phyloP scores from a whole-genome alignment of 2,329 filamentous ascomycete genomes.

The Ophiostoma sp. region DNA sequence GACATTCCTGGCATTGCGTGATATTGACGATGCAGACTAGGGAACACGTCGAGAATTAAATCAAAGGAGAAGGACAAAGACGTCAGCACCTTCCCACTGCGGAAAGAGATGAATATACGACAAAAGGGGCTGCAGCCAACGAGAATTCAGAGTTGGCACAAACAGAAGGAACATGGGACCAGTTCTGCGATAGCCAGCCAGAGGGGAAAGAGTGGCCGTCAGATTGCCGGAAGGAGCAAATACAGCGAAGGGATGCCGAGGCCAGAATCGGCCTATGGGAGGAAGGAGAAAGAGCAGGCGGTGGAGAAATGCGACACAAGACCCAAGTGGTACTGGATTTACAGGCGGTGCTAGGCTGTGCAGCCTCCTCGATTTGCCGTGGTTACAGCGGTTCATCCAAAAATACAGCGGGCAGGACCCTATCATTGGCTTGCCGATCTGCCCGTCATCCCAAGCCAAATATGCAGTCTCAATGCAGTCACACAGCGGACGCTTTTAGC shows the following conservation, averaged over 20 bases:
- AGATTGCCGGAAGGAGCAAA: conserved; percentile 7
- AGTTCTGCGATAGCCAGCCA: background rate
- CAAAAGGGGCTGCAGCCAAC: conserved; percentile 15
- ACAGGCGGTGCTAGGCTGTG: conserved; percentile 13
- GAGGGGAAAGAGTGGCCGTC: background rate
- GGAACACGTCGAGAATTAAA: background rate
- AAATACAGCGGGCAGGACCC: background rate
- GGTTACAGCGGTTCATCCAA: conserved; percentile 14
- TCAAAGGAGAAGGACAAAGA: background rate
- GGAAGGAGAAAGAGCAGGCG: background rate
- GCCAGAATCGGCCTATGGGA: background rate
- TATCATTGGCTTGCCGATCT: conserved; percentile 10
- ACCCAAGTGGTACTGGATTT: background rate
- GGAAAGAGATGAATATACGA: conserved; percentile 5
- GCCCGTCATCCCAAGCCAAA: background rate
- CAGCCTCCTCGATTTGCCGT: conserved; percentile 10
- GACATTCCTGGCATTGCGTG: conserved; percentile 4
- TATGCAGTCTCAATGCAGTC: background rate
- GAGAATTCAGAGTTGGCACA: conserved; percentile 17
- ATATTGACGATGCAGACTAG: background rate
- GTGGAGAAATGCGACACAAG: background rate
- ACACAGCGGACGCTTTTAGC: background rate
- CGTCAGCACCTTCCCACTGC: background rate
- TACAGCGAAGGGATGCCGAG: background rate
- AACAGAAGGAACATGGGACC: background rate